A percentile compares a stretch with the other conserved stretches of the same genome.
Evolutionary conservation across 2,329 filamentous ascomycete species (phyloP).

Genomic region (Trichoderma atrobrunneum): DNA sequence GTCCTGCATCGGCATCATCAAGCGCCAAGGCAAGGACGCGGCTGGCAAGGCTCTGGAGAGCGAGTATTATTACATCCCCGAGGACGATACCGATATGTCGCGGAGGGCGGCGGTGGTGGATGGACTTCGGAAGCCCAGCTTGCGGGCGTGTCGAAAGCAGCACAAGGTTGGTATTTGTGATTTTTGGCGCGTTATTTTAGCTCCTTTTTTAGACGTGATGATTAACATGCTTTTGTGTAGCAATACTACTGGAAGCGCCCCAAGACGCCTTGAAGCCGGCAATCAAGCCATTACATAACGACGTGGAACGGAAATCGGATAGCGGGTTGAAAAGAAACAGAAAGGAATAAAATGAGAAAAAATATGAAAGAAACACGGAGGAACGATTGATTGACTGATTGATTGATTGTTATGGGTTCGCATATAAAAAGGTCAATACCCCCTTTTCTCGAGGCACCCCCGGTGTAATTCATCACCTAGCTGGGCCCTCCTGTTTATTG

Average conservation of each 20-base stretch:
- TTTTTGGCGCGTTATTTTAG: neutral
- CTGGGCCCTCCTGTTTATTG: conserved; percentile 5
- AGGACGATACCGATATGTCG: conserved; percentile 76
- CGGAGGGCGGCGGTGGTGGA: conserved; percentile 80
- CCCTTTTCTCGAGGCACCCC: conserved; percentile 3
- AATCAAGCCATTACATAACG: neutral
- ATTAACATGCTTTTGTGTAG: conserved; percentile 37
- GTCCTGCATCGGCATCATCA: conserved; percentile 81
- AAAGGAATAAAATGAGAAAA: neutral
- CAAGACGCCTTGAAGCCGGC: conserved; percentile 50
- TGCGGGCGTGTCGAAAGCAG: conserved; percentile 87
- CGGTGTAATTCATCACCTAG: neutral
- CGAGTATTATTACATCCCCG: conserved; percentile 95
- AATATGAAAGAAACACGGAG: neutral
- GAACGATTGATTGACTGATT: conserved; percentile 9
- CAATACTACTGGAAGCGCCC: conserved; percentile 71
- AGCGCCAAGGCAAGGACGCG: conserved; percentile 89
- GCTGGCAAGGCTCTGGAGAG: conserved; percentile 90
- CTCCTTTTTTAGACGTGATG: neutral
- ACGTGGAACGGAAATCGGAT: neutral
- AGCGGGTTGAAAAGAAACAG: neutral
- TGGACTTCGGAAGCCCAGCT: conserved; percentile 80
- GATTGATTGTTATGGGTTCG: conserved; percentile 11
- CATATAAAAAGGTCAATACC: conserved; percentile 17
- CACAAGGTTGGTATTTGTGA: conserved; percentile 74